Evolutionary conservation across 108 stramenopile species (phyloP).

Genomic region (Pseudonitzschia delicatissima): DNA sequence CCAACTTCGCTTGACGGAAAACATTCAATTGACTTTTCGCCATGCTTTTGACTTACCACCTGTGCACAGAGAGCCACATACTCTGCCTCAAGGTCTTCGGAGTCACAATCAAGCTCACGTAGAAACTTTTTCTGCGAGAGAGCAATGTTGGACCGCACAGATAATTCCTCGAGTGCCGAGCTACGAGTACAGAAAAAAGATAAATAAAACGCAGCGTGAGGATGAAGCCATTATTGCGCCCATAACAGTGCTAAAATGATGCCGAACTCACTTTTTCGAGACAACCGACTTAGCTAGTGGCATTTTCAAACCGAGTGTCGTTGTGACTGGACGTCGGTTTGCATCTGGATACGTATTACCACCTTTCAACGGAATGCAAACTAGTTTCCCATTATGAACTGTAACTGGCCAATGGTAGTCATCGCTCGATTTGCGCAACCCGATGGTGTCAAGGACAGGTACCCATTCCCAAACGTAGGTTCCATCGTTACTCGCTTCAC

Average conservation of each 20-base stretch:
- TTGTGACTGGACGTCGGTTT: slow-evolving; percentile 68
- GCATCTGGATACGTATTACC: slow-evolving; percentile 78
- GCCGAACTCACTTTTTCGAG: slow-evolving; percentile 46
- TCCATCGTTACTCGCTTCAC: slow-evolving; percentile 7
- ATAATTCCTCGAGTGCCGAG: slow-evolving; percentile 61
- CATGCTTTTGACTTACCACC: slow-evolving; percentile 65
- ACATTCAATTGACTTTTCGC: not conserved
- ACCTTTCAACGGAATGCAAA: slow-evolving; percentile 79
- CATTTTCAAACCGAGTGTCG: slow-evolving; percentile 63
- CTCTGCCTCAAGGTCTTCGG: slow-evolving; percentile 53
- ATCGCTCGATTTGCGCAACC: slow-evolving; percentile 66
- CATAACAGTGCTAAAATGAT: too few relatives aligned
- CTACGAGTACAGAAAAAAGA: slow-evolving; percentile 23
- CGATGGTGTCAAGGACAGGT: slow-evolving; percentile 79
- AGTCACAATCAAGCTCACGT: slow-evolving; percentile 31
- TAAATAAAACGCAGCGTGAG: not conserved
- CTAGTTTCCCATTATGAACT: slow-evolving; percentile 70
- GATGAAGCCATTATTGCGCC: not conserved
- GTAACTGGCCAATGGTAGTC: slow-evolving; percentile 80
- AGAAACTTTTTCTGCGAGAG: slow-evolving; percentile 62
- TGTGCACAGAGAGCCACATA: slow-evolving; percentile 54
- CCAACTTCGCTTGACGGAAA: not conserved
- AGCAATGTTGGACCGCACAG: slow-evolving; percentile 67
- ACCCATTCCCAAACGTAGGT: slow-evolving; percentile 49
- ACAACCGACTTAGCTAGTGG: slow-evolving; percentile 53